These are phyloP conservation scores for Cytospora chrysosperma DNA, from an alignment of 2,329 filamentous ascomycete species.

Conservation along the genomic window DNA sequence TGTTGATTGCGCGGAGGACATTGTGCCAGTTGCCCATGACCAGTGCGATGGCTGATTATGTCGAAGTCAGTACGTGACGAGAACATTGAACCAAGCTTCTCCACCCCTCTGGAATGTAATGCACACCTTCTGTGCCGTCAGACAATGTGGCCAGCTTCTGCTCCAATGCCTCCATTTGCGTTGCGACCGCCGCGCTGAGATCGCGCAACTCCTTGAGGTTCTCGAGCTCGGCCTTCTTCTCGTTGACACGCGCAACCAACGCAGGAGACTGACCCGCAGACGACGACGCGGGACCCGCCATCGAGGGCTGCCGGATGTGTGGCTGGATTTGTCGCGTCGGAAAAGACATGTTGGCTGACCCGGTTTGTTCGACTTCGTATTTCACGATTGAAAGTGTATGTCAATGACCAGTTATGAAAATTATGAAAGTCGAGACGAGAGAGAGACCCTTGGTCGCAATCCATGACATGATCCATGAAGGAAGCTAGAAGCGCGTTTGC, in stretches of 20 bases:
- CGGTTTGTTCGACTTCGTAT: neutral
- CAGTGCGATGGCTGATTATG: conserved; percentile 70
- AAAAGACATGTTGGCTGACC: conserved; percentile 50
- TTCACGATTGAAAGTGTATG: neutral
- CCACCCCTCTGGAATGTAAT: neutral
- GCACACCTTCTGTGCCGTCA: conserved; percentile 74
- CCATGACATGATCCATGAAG: neutral
- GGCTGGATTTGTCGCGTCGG: conserved; percentile 54
- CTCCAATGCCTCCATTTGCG: conserved; percentile 80
- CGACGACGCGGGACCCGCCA: conserved; percentile 41
- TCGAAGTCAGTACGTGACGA: conserved; percentile 27
- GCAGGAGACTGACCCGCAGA: conserved; percentile 64
- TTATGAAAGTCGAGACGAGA: neutral
- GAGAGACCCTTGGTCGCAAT: neutral
- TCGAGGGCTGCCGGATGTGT: conserved; percentile 64
- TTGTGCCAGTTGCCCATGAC: conserved; percentile 88
- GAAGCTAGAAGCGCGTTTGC: neutral
- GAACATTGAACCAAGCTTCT: neutral
- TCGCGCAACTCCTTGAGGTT: conserved; percentile 75
- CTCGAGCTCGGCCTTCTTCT: conserved; percentile 82
- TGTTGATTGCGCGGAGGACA: conserved; percentile 78
- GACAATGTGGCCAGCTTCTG: conserved; percentile 75
- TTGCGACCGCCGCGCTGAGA: conserved; percentile 73
- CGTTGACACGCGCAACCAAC: conserved; percentile 72
- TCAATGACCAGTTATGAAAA: neutral